Evolutionary conservation across 1,139 yeast genomes (phyloP), one percentile per base, ranked within the genome.

Genomic region (Sugiyamaella neomexicana): DNA sequence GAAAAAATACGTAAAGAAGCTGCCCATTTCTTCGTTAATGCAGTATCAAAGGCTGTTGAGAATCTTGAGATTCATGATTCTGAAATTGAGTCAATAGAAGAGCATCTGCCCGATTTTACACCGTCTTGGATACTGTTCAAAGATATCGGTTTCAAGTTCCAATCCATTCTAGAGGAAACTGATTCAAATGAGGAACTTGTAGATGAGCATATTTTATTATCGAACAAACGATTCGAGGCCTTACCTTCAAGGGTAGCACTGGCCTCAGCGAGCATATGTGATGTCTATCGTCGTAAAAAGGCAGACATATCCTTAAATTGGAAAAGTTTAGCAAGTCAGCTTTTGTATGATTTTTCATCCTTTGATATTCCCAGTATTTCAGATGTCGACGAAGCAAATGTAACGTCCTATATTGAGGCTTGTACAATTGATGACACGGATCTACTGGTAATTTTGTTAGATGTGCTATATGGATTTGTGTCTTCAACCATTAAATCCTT

Each of bases 1-100:
- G 55, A 62, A 1, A 63, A 63, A 2, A 70, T 72, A 1, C 65
- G 75, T n/a, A 60, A 60, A 39, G 67, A 67, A 7, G 72, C 71
- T 13, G 54, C 60, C 2, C 53, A 56, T 34, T 58, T 60, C 16
- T 52, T 58, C 27, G 52, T 52, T n/a, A 36, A 53, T 20, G 44
- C 51, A 5, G 46, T 37, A 2, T 42, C 46, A 12, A 16, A 20
- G 23, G 34, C 47, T 15, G 54, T 54, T 12, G 49, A 45, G 9
- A 60, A 46, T 16, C 53, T 52, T 31, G 59, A 58, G 15, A 49
- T 54, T 17, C 36, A 47, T 39, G 56, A 58, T 6, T 54, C 55
- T 20, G 59, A 58, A n/a, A 46, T 60, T 12, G 50, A 53, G 4
- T 53, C 59, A 16, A 46, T 63, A 20, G 52, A 50, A n/a, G 36